Evolutionary conservation across 331 rosid species (phyloP).

Genomic region (Spiraea crenata): DNA sequence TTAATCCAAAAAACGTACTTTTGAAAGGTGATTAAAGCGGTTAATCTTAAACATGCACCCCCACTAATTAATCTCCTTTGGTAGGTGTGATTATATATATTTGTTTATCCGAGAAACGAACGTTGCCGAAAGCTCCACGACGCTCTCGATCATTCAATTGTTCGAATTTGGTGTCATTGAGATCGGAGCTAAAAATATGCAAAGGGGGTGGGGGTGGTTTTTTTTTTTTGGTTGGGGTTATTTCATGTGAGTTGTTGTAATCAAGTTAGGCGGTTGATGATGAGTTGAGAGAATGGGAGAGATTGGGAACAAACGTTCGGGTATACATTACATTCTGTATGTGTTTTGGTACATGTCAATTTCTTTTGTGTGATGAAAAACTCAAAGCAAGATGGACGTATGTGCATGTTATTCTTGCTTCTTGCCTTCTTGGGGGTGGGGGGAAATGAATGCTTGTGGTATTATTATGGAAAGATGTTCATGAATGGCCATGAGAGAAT

Average conservation of each 20-base stretch:
- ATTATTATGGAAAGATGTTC: too few species aligned
- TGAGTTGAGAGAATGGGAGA: conserved; percentile 24
- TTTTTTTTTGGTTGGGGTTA: conserved; percentile 21
- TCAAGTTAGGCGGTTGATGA: conserved; percentile 30
- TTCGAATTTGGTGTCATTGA: too few species aligned
- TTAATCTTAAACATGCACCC: conserved; percentile 29
- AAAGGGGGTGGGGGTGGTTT: not conserved
- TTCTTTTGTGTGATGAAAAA: not conserved
- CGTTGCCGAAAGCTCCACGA: conserved; percentile 1
- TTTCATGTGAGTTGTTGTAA: conserved; percentile 71
- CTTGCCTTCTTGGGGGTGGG: not conserved
- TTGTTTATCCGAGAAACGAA: conserved; percentile 30
- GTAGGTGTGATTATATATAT: conserved; percentile 10
- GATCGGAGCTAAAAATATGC: conserved; percentile 1
- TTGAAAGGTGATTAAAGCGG: conserved; percentile 45
- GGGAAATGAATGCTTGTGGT: not conserved
- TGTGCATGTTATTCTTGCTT: not conserved
- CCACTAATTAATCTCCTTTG: conserved; percentile 33
- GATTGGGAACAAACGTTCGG: conserved; percentile 40
- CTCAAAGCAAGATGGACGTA: conserved; percentile 4
- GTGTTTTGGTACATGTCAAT: conserved; percentile 39
- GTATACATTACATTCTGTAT: conserved; percentile 30
- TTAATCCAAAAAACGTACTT: conserved; percentile 36
- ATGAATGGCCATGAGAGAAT: too few species aligned
- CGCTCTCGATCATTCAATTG: not conserved